Evolutionary conservation across 257 asterid species (phyloP).

Genomic region (Primulina tabacum): DNA sequence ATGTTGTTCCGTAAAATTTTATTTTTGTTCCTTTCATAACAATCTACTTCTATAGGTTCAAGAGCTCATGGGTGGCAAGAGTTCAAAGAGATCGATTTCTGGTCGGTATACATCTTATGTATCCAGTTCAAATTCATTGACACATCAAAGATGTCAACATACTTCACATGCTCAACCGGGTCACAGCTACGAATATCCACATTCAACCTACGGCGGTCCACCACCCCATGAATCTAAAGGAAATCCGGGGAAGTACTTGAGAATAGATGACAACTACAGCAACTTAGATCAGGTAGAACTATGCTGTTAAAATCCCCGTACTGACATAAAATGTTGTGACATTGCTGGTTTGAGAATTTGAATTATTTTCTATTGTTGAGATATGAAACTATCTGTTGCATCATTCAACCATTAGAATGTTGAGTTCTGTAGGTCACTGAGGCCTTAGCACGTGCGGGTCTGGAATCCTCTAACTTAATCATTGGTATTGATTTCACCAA

Average conservation of each 20-base stretch:
- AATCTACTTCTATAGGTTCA: conserved; percentile 22
- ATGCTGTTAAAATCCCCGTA: conserved; percentile 9
- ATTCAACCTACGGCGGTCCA: conserved; percentile 47
- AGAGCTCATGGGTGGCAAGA: conserved; percentile 74
- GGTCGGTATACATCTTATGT: conserved; percentile 75
- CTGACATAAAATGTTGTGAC: neutral
- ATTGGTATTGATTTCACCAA: conserved; percentile 95
- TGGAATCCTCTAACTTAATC: conserved; percentile 91
- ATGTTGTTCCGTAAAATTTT: too few relatives aligned
- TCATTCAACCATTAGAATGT: neutral
- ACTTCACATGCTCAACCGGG: conserved; percentile 54
- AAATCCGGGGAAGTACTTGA: conserved; percentile 68
- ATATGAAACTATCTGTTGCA: conserved; percentile 10
- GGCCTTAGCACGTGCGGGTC: conserved; percentile 90
- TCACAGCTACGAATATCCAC: conserved; percentile 47
- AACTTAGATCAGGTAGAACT: conserved; percentile 66
- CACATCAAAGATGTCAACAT: conserved; percentile 43
- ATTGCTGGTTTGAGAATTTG: too few relatives aligned
- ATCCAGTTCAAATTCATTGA: conserved; percentile 54
- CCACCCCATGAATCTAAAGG: conserved; percentile 50
- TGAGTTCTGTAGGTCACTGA: conserved; percentile 58
- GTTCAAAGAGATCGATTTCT: conserved; percentile 56
- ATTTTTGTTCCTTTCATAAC: neutral
- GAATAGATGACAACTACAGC: conserved; percentile 75
- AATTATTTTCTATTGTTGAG: too few relatives aligned